Evolutionary conservation across 164 flowering plant genomes (phyloP).

Genomic region (Tetrastigma voinierianum): DNA sequence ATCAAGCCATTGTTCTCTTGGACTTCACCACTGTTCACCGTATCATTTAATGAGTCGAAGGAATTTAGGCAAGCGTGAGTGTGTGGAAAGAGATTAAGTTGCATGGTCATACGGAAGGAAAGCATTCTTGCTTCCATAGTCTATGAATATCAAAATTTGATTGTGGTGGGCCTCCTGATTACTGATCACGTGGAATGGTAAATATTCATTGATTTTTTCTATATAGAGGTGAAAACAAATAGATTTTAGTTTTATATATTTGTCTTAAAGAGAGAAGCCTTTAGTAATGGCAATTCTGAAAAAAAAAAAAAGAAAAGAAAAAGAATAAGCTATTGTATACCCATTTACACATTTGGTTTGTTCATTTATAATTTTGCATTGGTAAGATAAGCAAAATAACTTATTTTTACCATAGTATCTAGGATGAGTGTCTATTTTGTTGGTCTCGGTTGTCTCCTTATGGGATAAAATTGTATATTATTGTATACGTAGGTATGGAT

Average conservation of each 20-base stretch:
- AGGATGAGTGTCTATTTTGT: too few relatives aligned
- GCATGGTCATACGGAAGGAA: constrained; percentile 63
- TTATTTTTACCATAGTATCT: too few relatives aligned
- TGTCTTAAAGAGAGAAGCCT: background rate
- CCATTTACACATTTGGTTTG: too few relatives aligned
- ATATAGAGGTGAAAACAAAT: background rate
- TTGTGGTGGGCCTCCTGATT: constrained; percentile 88
- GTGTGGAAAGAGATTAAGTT: constrained; percentile 70
- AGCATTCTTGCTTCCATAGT: constrained; percentile 44
- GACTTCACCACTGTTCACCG: constrained; percentile 66
- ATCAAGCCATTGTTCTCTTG: too few relatives aligned
- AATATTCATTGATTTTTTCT: constrained; percentile 7
- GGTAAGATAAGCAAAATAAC: too few relatives aligned
- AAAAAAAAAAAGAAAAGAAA: too few relatives aligned
- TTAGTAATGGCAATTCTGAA: too few relatives aligned
- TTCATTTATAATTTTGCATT: too few relatives aligned
- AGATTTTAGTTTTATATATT: background rate
- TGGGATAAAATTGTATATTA: too few relatives aligned
- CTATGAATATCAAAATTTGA: constrained; percentile 57
- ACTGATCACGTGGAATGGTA: constrained; percentile 92
- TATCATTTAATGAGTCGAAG: constrained; percentile 65
- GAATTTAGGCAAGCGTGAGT: constrained; percentile 52
- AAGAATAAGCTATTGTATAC: too few relatives aligned
- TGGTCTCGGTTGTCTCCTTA: too few relatives aligned
- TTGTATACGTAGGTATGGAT: too few relatives aligned